phyloP scores from a whole-genome alignment of 2,329 filamentous ascomycete species.

The Monascus ruber region DNA sequence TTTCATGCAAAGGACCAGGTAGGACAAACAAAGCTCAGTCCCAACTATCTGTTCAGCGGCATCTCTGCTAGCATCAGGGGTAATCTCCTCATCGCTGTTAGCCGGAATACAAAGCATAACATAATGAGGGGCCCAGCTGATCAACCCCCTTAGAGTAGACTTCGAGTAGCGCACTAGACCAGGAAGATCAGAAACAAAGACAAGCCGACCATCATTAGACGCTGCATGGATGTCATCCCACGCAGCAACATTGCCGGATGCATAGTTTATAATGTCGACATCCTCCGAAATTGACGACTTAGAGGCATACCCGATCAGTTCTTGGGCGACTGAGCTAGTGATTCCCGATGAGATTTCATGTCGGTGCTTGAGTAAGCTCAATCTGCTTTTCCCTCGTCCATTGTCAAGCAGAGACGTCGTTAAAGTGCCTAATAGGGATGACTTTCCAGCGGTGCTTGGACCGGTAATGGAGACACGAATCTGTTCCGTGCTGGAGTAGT shows the following conservation, averaged over 20 bases:
- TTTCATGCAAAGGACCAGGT: slow-evolving; percentile 76
- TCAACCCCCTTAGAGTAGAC: slow-evolving; percentile 76
- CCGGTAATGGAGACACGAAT: slow-evolving; percentile 79
- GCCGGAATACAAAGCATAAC: slow-evolving; percentile 78
- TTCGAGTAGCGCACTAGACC: slow-evolving; percentile 81
- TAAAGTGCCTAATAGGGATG: slow-evolving; percentile 75
- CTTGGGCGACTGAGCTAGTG: slow-evolving; percentile 89
- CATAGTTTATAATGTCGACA: slow-evolving; percentile 63
- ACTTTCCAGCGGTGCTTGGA: slow-evolving; percentile 84
- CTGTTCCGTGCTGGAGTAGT: slow-evolving; percentile 53
- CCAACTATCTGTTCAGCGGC: slow-evolving; percentile 32
- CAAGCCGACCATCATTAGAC: slow-evolving; percentile 59
- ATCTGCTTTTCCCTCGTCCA: slow-evolving; percentile 75
- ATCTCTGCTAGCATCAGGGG: slow-evolving; percentile 7
- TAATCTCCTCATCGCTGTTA: slow-evolving; percentile 49
- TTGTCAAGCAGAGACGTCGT: slow-evolving; percentile 85
- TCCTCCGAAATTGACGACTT: slow-evolving; percentile 13
- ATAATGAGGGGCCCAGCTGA: slow-evolving; percentile 95
- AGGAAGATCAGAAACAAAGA: slow-evolving; percentile 84
- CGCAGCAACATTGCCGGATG: slow-evolving; percentile 72
- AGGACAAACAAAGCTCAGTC: slow-evolving; percentile 62
- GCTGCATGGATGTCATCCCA: slow-evolving; percentile 90
- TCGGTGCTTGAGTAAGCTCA: slow-evolving; percentile 80
- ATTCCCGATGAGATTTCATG: slow-evolving; percentile 87
- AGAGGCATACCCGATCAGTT: slow-evolving; percentile 70